These are phyloP conservation scores for Pestalotiopsis fici DNA, from an alignment of 2,329 filamentous ascomycete genomes.

Conservation along the genomic window DNA sequence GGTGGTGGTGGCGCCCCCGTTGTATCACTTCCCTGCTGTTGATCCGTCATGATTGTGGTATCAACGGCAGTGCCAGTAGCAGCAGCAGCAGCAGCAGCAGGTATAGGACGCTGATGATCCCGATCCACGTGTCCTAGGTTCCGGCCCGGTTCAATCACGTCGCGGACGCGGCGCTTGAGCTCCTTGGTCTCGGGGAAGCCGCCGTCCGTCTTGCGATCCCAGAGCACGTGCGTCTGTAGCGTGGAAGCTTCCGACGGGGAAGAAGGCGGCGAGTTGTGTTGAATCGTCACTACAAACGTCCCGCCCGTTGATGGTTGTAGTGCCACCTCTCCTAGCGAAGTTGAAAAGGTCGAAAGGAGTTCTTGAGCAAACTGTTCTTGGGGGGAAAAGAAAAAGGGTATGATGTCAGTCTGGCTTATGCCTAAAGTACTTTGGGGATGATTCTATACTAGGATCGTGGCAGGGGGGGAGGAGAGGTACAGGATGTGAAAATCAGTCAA, in stretches of 20 bases:
- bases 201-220: constrained; percentile 85
- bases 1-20: neutral
- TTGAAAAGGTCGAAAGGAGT: constrained; percentile 88
- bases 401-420: neutral
- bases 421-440: no score
- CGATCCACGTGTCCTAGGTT: constrained; percentile 82
- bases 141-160: constrained; percentile 76
- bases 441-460: neutral
- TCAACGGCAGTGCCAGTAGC: neutral
- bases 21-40: neutral
- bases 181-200: constrained; percentile 95
- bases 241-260: constrained; percentile 34
- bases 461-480: neutral
- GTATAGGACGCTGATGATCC: constrained; percentile 27
- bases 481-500: no score
- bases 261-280: constrained; percentile 14
- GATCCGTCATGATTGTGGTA: neutral
- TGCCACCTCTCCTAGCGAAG: constrained; percentile 81
- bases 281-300: constrained; percentile 74
- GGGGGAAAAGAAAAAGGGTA: neutral
- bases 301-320: constrained; percentile 85
- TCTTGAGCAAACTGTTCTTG: constrained; percentile 80
- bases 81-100: neutral
- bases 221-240: constrained; percentile 57
- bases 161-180: constrained; percentile 80